Percentiles rank a stretch among this genome's conserved stretches.
phyloP scores from a whole-genome alignment of 2,329 filamentous ascomycete genomes.

The Ceratocystiopsis minuta region DNA sequence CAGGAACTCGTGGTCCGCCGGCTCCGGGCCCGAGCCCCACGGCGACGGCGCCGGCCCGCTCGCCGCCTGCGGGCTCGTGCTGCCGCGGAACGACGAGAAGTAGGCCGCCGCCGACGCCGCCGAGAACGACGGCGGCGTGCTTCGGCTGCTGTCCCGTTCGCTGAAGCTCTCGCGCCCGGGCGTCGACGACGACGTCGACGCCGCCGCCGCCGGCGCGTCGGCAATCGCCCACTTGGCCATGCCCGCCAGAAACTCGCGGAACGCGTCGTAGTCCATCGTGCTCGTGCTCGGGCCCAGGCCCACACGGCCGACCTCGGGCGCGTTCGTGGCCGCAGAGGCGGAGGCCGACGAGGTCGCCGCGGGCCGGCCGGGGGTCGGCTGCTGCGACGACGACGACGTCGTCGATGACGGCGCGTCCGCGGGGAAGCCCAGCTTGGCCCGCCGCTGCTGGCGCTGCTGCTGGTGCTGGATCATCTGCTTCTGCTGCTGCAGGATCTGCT shows the following conservation, averaged over 20 bases:
- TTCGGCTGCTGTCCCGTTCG: constrained; percentile 24
- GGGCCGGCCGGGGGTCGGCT: constrained; percentile 3
- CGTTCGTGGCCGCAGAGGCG: constrained; percentile 25
- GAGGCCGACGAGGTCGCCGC: neutral
- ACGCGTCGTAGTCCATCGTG: constrained; percentile 93
- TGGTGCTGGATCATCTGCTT: constrained; percentile 63
- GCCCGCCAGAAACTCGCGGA: constrained; percentile 79
- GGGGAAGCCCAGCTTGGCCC: constrained; percentile 19
- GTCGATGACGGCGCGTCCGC: no score
- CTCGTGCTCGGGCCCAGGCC: constrained; percentile 78
- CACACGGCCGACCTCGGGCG: constrained; percentile 63
- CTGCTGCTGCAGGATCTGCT: constrained; percentile 46
- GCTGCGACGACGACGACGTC: no score
- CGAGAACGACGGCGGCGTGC: constrained; percentile 37
- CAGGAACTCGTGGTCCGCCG: constrained; percentile 91
- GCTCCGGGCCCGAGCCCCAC: constrained; percentile 41
- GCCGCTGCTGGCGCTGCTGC: constrained; percentile 31
- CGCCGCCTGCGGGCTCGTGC: constrained; percentile 19
- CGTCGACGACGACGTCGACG: constrained; percentile 17
- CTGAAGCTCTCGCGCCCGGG: constrained; percentile 28
- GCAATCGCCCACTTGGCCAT: constrained; percentile 88
- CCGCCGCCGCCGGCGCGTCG: constrained; percentile 54
- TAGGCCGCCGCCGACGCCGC: constrained; percentile 26
- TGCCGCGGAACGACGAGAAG: constrained; percentile 38
- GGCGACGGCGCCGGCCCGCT: constrained; percentile 25